phyloP scores from a whole-genome alignment of 2,329 filamentous ascomycete species.

The Pseudocercospora vitis region DNA sequence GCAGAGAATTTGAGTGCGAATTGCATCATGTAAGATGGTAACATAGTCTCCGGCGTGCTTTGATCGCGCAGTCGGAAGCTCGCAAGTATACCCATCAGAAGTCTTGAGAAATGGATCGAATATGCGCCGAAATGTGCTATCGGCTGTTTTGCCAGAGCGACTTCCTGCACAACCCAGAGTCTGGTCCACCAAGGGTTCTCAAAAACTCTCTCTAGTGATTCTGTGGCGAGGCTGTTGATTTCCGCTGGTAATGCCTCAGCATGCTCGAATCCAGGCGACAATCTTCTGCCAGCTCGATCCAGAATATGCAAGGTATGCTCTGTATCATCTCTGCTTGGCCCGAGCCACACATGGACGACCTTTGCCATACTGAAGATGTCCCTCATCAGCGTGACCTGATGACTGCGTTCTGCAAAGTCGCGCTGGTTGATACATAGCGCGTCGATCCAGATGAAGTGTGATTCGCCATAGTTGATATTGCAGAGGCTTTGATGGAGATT shows the following conservation, averaged over 20 bases:
- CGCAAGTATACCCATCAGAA: not conserved
- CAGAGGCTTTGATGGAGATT: not conserved
- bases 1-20: not conserved
- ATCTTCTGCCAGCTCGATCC: slow-evolving; percentile 3
- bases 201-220: not conserved
- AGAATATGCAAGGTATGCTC: not conserved
- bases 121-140: not conserved
- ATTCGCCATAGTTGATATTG: not conserved
- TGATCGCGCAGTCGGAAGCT: not conserved
- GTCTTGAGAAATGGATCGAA: not conserved
- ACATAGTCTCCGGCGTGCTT: not conserved
- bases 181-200: slow-evolving; percentile 1
- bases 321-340: not conserved
- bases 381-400: slow-evolving; percentile 23
- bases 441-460: slow-evolving; percentile 19
- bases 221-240: not conserved
- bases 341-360: slow-evolving; percentile 7
- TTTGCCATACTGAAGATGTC: slow-evolving; percentile 16
- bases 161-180: not conserved
- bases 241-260: not conserved
- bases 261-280: not conserved
- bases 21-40: slow-evolving; percentile 1
- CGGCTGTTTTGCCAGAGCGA: not conserved
- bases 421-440: slow-evolving; percentile 25
- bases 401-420: slow-evolving; percentile 18